These are phyloP conservation scores for Odontarrhena argentea DNA, from an alignment of 345 rosid genomes.

Conservation along the genomic window DNA sequence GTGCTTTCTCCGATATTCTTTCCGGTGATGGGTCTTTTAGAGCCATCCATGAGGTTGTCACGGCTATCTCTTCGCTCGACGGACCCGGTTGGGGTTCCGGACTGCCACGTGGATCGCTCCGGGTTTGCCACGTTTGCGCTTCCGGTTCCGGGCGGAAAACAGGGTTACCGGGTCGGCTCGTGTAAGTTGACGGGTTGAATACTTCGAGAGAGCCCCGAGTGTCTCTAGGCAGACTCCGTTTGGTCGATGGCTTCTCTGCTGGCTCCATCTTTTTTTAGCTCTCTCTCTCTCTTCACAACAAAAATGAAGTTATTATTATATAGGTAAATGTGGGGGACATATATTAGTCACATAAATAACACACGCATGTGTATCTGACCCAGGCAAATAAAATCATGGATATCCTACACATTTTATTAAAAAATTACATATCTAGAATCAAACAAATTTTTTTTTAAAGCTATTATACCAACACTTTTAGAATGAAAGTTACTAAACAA, in stretches of 20 bases:
- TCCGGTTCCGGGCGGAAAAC: constrained; percentile 48
- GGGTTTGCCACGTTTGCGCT: constrained; percentile 55
- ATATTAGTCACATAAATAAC: constrained; percentile 13
- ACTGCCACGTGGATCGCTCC: constrained; percentile 45
- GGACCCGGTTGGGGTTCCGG: constrained; percentile 36
- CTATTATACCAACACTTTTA: too few species aligned
- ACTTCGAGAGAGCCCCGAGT: constrained; percentile 87
- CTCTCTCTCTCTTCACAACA: not conserved
- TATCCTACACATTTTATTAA: too few species aligned
- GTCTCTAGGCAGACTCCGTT: constrained; percentile 58
- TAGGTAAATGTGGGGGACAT: not conserved
- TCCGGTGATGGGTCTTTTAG: constrained; percentile 52
- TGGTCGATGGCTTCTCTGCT: constrained; percentile 50
- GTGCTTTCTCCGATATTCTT: constrained; percentile 24
- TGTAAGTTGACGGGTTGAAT: constrained; percentile 64
- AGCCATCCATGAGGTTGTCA: constrained; percentile 94
- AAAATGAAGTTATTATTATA: not conserved
- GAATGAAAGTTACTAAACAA: too few species aligned
- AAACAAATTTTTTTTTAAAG: too few species aligned
- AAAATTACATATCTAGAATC: too few species aligned
- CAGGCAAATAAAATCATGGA: not conserved
- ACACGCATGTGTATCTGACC: constrained; percentile 28
- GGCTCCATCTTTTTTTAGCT: constrained; percentile 49
- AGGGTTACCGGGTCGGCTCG: constrained; percentile 58
- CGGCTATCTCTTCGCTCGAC: constrained; percentile 52